phyloP scores from a whole-genome alignment of 176 grass and related monocot genomes.

The Dactylis glomerata region DNA sequence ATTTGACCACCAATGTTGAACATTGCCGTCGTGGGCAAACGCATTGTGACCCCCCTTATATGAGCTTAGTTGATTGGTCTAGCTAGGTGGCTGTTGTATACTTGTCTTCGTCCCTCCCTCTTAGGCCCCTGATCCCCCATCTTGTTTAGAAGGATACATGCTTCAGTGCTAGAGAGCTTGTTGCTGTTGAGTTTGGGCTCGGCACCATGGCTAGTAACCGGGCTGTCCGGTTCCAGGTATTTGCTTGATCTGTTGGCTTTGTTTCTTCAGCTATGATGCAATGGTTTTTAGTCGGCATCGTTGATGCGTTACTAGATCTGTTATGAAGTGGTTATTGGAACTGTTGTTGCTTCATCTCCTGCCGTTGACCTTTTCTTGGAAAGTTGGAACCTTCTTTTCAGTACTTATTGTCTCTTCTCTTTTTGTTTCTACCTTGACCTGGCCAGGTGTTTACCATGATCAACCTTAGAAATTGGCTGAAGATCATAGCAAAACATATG shows the following conservation, averaged over 20 bases:
- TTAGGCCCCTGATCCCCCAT: not conserved
- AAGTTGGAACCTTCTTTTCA: not conserved
- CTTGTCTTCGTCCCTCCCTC: constrained; percentile 5
- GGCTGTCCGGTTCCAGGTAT: constrained; percentile 54
- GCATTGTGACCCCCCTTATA: not conserved
- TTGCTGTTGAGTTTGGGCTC: constrained; percentile 20
- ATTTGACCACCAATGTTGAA: constrained; percentile 40
- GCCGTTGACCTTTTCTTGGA: not conserved
- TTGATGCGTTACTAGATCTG: constrained; percentile 5
- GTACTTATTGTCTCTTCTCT: not conserved
- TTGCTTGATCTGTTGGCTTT: constrained; percentile 15
- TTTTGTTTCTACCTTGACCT: not conserved
- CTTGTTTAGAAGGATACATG: constrained; percentile 24
- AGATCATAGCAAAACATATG: not conserved
- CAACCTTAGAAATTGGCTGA: not conserved
- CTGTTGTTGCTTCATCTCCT: not conserved
- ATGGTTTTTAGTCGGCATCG: not conserved
- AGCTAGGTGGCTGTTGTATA: constrained; percentile 24
- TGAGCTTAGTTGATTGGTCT: constrained; percentile 19
- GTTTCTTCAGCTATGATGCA: not conserved
- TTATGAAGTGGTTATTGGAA: not conserved
- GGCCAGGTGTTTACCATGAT: not conserved
- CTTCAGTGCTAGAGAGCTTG: constrained; percentile 27
- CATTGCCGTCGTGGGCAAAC: constrained; percentile 6
- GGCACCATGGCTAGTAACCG: constrained; percentile 44